Percentiles rank a stretch among this genome's conserved stretches.
phyloP scores from a whole-genome alignment of 1,284 basidiomycete genomes.

The Malassezia equina region DNA sequence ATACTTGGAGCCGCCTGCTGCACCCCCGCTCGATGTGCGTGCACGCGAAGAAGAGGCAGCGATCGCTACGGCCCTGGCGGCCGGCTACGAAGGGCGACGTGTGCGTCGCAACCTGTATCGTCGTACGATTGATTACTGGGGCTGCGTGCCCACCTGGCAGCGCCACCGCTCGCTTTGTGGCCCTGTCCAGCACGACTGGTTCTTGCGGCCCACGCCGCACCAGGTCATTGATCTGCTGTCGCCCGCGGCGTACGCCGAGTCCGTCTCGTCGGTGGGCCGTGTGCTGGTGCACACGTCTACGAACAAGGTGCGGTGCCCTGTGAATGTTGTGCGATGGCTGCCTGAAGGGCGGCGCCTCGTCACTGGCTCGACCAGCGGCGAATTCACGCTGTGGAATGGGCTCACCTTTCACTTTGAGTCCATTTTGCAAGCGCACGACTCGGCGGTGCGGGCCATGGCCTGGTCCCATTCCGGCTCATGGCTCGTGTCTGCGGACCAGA shows the following conservation, averaged over 20 bases:
- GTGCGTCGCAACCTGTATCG: slow-evolving; percentile 83
- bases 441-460: slow-evolving; percentile 74
- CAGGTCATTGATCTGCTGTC: slow-evolving; percentile 58
- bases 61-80: slow-evolving; percentile 49
- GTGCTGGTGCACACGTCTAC: slow-evolving; percentile 96
- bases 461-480: slow-evolving; percentile 86
- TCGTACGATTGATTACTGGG: slow-evolving; percentile 86
- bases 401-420: slow-evolving; percentile 99
- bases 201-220: slow-evolving; percentile 29
- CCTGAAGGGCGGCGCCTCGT: slow-evolving; percentile 83
- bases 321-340: slow-evolving; percentile 92
- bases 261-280: slow-evolving; percentile 81
- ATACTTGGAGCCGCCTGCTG: slow-evolving; percentile 54
- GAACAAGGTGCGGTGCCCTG: slow-evolving; percentile 94
- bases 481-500: slow-evolving; percentile 83
- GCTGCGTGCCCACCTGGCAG: slow-evolving; percentile 69
- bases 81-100: slow-evolving; percentile 56
- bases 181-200: slow-evolving; percentile 7
- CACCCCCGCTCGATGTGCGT: slow-evolving; percentile 63
- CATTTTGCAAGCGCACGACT: slow-evolving; percentile 92
- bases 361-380: slow-evolving; percentile 89
- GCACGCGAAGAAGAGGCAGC: slow-evolving; percentile 66
- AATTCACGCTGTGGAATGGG: slow-evolving; percentile 98
- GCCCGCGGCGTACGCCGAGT: slow-evolving; percentile 75
- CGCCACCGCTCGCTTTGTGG: slow-evolving; percentile 16